These are phyloP conservation scores for Phytophthora litchii DNA, from an alignment of 352 stramenopile genomes.

Conservation along the genomic window DNA sequence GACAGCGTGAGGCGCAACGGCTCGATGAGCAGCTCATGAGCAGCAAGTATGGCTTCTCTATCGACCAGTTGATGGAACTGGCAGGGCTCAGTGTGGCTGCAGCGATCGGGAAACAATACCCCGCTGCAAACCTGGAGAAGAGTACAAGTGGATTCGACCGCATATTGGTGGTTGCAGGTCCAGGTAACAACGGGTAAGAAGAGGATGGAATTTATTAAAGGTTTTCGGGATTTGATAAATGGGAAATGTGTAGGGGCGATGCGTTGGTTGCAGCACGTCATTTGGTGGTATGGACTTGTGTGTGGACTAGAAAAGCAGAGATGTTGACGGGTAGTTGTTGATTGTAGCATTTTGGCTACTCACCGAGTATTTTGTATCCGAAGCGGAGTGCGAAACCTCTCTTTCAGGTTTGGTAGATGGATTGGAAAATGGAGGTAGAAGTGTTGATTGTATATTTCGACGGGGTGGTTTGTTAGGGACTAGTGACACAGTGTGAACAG, in stretches of 20 bases:
- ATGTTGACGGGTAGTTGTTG: neutral
- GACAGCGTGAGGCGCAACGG: constrained; percentile 70
- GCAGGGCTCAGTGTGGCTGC: constrained; percentile 95
- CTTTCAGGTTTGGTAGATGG: constrained; percentile 58
- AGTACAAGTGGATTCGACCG: constrained; percentile 25
- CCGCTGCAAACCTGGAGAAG: constrained; percentile 1
- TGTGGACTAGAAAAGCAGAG: neutral
- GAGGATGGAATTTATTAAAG: neutral
- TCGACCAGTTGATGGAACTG: constrained; percentile 99
- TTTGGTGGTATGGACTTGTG: constrained; percentile 69
- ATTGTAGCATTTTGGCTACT: constrained; percentile 95
- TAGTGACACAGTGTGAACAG: constrained; percentile 79
- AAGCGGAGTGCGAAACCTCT: constrained; percentile 85
- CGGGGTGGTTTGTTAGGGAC: constrained; percentile 38
- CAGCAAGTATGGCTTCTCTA: constrained; percentile 85
- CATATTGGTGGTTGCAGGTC: constrained; percentile 95
- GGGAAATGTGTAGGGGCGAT: constrained; percentile 84
- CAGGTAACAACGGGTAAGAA: constrained; percentile 97
- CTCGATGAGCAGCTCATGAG: constrained; percentile 94
- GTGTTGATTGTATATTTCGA: constrained; percentile 1
- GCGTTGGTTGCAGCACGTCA: constrained; percentile 98
- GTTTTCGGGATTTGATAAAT: neutral
- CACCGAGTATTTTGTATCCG: constrained; percentile 94
- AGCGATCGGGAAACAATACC: constrained; percentile 84
- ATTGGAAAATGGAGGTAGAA: neutral